Conservation (phyloP, 139 green algal species). For the Nannochloris sp. region DNA sequence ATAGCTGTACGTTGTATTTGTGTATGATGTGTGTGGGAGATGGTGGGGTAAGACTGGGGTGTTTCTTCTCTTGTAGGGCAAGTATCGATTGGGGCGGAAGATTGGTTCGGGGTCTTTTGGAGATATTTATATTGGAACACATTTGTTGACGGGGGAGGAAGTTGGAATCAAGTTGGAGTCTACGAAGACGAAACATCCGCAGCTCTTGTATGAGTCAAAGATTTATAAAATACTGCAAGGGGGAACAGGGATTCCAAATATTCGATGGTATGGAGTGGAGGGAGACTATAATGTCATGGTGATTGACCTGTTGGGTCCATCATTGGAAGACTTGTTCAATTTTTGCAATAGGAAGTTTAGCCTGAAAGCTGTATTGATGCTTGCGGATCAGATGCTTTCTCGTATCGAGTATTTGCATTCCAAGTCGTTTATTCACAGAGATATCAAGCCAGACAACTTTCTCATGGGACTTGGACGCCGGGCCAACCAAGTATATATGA, state of each 20-base stretch:
- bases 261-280: constrained; percentile 97
- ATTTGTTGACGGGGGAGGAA: constrained; percentile 96
- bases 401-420: constrained; percentile 96
- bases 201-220: constrained; percentile 93
- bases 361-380: constrained; percentile 98
- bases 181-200: constrained; percentile 79
- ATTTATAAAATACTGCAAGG: constrained; percentile 93
- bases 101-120: constrained; percentile 72
- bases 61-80: constrained; percentile 20
- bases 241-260: constrained; percentile 94
- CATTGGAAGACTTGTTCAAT: constrained; percentile 98
- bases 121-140: constrained; percentile 89
- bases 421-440: constrained; percentile 96
- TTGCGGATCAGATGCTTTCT: constrained; percentile 95
- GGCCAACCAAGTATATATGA: constrained; percentile 98
- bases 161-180: constrained; percentile 98
- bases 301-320: constrained; percentile 93
- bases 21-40: background rate
- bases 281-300: constrained; percentile 99
- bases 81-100: constrained; percentile 70
- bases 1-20: constrained; percentile 16
- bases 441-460: constrained; percentile 99
- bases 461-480: constrained; percentile 96
- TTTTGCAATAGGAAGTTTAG: constrained; percentile 97
- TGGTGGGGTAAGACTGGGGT: background rate